Evolutionary conservation across 2,329 filamentous ascomycete genomes (phyloP).

Genomic region (Trichoderma sp.): DNA sequence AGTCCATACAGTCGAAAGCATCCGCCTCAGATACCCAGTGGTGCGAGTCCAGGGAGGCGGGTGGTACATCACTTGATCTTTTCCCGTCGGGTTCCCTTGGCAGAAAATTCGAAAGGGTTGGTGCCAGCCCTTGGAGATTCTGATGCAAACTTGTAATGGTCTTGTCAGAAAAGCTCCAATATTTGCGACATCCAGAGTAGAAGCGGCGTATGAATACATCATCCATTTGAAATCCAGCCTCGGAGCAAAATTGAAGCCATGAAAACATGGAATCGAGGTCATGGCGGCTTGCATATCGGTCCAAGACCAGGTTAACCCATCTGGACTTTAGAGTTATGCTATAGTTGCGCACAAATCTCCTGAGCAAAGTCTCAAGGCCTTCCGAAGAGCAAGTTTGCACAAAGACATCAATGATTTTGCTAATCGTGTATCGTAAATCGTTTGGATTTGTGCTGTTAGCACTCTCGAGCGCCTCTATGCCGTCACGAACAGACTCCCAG

Average conservation of each 20-base stretch:
- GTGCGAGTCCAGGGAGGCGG: not conserved
- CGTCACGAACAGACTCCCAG: slow-evolving; percentile 33
- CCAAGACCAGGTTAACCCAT: slow-evolving; percentile 37
- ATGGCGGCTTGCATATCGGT: slow-evolving; percentile 36
- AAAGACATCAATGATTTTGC: slow-evolving; percentile 40
- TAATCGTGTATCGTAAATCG: slow-evolving; percentile 34
- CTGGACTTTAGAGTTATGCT: slow-evolving; percentile 34
- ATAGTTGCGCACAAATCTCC: slow-evolving; percentile 32
- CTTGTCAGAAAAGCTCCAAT: slow-evolving; percentile 39
- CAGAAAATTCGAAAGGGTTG: not conserved
- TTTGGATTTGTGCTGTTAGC: slow-evolving; percentile 26
- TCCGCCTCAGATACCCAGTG: slow-evolving; percentile 16
- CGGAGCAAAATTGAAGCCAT: slow-evolving; percentile 40
- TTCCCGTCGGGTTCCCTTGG: not conserved
- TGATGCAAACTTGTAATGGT: slow-evolving; percentile 28
- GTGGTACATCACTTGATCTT: not conserved
- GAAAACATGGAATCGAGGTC: slow-evolving; percentile 33
- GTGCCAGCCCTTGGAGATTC: slow-evolving; percentile 4
- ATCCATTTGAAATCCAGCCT: slow-evolving; percentile 35
- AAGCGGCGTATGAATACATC: slow-evolving; percentile 36
- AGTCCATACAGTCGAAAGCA: slow-evolving; percentile 23
- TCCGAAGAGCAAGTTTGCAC: slow-evolving; percentile 31
- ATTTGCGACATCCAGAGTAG: slow-evolving; percentile 36
- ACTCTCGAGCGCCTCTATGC: slow-evolving; percentile 31
- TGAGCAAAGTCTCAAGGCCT: slow-evolving; percentile 37